Evolutionary conservation across 306 rosid species (phyloP).

Genomic region (Quercus ilex): DNA sequence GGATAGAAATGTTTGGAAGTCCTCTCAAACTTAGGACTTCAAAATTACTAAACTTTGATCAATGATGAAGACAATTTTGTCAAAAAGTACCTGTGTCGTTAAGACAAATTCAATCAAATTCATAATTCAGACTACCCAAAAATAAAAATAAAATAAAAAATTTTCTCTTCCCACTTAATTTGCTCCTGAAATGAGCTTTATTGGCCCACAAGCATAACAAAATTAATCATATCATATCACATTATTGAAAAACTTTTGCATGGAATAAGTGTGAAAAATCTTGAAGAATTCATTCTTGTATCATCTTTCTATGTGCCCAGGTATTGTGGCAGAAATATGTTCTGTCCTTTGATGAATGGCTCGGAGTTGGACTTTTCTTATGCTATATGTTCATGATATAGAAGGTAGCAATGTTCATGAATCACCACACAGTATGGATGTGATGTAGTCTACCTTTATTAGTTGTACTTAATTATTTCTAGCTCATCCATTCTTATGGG

Average conservation of each 20-base stretch:
- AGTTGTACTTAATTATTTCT: too few relatives aligned
- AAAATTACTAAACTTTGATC: background rate
- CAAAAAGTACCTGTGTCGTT: background rate
- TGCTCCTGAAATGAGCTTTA: background rate
- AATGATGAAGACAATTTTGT: background rate
- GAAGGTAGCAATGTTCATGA: background rate
- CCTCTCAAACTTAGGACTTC: background rate
- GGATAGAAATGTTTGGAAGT: background rate
- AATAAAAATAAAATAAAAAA: too few relatives aligned
- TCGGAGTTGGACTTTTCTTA: background rate
- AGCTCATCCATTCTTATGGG: too few relatives aligned
- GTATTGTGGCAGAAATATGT: background rate
- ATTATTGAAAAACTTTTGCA: background rate
- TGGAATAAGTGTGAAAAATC: background rate
- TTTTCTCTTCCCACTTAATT: too few relatives aligned
- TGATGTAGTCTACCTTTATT: too few relatives aligned
- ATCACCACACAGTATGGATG: background rate
- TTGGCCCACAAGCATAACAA: background rate
- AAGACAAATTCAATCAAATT: background rate
- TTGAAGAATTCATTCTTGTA: background rate
- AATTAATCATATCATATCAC: background rate
- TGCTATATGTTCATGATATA: background rate
- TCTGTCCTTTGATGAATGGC: background rate
- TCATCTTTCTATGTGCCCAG: background rate
- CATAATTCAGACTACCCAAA: too few relatives aligned